These are phyloP conservation scores for Candida maltosa DNA, from an alignment of 805 yeast species.

Conservation along the genomic window DNA sequence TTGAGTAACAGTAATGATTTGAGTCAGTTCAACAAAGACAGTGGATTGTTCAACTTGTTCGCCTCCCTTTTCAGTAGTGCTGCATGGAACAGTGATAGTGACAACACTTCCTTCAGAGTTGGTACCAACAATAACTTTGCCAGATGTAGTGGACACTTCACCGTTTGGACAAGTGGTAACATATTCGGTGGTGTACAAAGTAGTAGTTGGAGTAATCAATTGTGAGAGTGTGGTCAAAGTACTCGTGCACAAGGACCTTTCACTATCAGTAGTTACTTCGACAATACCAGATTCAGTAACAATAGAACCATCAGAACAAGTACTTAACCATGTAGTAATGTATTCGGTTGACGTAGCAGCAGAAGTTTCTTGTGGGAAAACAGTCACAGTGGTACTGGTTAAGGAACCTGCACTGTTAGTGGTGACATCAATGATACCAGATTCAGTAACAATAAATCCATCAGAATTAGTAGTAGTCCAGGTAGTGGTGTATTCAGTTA, in stretches of 20 bases:
- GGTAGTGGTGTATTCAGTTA: conserved; percentile 10
- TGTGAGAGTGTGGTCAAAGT: conserved; percentile 3
- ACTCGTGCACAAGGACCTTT: conserved; percentile 16
- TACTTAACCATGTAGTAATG: conserved; percentile 10
- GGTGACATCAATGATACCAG: conserved; percentile 5
- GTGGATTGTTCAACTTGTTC: no score
- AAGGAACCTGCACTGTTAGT: no score
- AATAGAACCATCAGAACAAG: conserved; percentile 11
- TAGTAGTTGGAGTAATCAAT: background rate
- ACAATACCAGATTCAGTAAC: conserved; percentile 6
- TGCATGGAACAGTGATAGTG: no score
- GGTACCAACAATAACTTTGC: background rate
- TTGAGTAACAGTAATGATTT: no score
- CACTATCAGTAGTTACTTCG: conserved; percentile 13
- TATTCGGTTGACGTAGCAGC: conserved; percentile 5
- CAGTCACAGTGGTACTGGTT: conserved; percentile 1
- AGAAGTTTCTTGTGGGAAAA: conserved; percentile 3
- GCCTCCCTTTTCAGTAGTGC: no score
- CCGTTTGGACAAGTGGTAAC: conserved; percentile 14
- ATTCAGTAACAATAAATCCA: conserved; percentile 5
- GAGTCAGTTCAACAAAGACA: no score
- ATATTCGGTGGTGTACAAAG: conserved; percentile 8
- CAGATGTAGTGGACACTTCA: conserved; percentile 9
- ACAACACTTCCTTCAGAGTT: background rate
- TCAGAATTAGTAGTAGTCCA: conserved; percentile 7